Evolutionary conservation across 352 stramenopile species (phyloP), one percentile per base, ranked within the genome.

Genomic region (Phytophthora litchii): DNA sequence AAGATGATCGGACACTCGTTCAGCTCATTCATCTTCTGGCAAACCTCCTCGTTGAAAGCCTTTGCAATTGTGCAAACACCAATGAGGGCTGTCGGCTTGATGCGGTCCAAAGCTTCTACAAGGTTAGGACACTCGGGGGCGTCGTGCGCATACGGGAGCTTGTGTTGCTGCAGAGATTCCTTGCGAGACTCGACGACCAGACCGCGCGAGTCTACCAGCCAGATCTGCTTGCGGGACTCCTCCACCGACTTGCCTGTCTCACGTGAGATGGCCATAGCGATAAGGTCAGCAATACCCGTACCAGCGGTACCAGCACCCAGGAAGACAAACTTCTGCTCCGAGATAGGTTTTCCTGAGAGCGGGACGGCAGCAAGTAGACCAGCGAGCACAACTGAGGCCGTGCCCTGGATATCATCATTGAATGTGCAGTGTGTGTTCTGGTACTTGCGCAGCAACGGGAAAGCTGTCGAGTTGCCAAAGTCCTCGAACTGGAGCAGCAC

Each of bases 331-430:
- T 80, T 92, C 72, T 99, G 93, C 57, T 98, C 80, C 49, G 84
- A 86, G 11, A 99, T 80, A 29, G 70, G 49, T 67, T 88, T 89
- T 55, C 80, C 71, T 31, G 83, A 93, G 17, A 94, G 70, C 20
- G 78, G 74, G 38, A 91, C 75, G 36, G 86, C 82, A 23, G 85
- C 81, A 9, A 89, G 61, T 14, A 95, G 80, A 58, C 87, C 84
- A 13, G 74, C 84, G 13, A 97, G 74, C 8, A 92, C 83, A 20
- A 91, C 84, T 3, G 81, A 92, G 1, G 83, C 81, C 1, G 86
- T 91, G 53, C 83, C 86, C 55, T 99, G 97, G 68, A 99, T 99
- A 66, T 99, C 97, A 79, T 99, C 97, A 73, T 98, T 98, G 74
- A 98, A 98, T 4, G 81, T 91, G 67, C 73, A 91, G 69, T 93